Evolutionary conservation across 164 flowering plant genomes (phyloP), one percentile per base, ranked within the genome.

Genomic region (Chloranthus sessilifolius): DNA sequence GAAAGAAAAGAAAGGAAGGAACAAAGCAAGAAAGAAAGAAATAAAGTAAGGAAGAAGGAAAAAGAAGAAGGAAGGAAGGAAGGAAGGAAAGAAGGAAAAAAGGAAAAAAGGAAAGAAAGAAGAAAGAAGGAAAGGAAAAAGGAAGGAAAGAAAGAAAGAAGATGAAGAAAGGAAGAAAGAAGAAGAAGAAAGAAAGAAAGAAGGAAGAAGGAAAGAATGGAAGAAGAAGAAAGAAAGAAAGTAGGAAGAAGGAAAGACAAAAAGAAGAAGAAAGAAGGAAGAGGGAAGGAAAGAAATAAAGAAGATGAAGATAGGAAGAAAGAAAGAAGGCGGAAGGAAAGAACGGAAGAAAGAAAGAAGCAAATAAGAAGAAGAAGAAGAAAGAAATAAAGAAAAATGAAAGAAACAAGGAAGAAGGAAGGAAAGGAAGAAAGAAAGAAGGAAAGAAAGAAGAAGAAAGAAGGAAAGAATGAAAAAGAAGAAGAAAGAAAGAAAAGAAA

Each of bases 221-320:
- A n/a, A 37, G 41, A 15, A n/a, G 14, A n/a, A 37, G 41, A 37
- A n/a, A 37, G 41, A 15, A n/a, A 37, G 41, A 37, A 37, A 6
- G 7, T 3, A n/a, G 15, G 16, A n/a, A 37, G 16, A 37, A 15
- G 16, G 41, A 6, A 15, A n/a, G 15, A 37, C 4, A n/a, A n/a
- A 15, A n/a, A 37, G 41, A 37, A 15, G 16, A 3, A n/a, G 41
- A 6, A 4, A 6, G 15, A n/a, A n/a, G 14, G 41, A 37, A 6
- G 14, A n/a, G 14, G 41, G 14, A n/a, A 37, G 15, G 14, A 15
- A n/a, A n/a, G 16, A 15, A n/a, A 3, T 8, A n/a, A n/a, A n/a
- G 16, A 3, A 37, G 15, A n/a, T n/a, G 16, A n/a, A 37, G 41
- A 37, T 3, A n/a, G 15, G 3, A 3, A n/a, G 15, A n/a, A 37